phyloP scores from a whole-genome alignment of 768 basidiomycete genomes.

The Hypholoma sublateritium region DNA sequence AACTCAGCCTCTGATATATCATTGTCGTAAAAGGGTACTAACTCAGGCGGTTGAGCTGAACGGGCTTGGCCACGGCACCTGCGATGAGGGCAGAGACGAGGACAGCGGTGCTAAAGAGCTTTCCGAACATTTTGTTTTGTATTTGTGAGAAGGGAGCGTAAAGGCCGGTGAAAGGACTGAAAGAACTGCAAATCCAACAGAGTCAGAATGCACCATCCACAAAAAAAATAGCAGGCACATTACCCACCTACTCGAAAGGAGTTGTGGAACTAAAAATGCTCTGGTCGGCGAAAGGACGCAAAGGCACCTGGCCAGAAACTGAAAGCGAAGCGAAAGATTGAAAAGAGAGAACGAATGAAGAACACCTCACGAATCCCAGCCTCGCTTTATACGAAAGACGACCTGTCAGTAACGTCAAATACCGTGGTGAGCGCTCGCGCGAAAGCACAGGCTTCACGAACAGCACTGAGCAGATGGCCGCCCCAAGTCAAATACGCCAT shows the following conservation, averaged over 20 bases:
- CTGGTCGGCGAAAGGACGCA: slow-evolving; percentile 12
- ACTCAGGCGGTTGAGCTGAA: slow-evolving; percentile 9
- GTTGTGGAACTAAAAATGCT: slow-evolving; percentile 14
- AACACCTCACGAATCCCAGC: neutral
- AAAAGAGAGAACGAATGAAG: slow-evolving; percentile 24
- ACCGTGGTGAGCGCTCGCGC: neutral
- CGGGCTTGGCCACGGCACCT: slow-evolving; percentile 14
- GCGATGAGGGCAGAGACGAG: slow-evolving; percentile 17
- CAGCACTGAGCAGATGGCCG: neutral
- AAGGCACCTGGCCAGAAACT: slow-evolving; percentile 28
- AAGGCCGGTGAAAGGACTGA: slow-evolving; percentile 10
- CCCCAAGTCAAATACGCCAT: neutral
- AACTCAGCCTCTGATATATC: neutral
- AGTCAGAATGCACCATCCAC: slow-evolving; percentile 1
- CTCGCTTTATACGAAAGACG: neutral
- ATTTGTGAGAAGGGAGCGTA: slow-evolving; percentile 4
- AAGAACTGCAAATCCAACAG: neutral
- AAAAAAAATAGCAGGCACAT: neutral
- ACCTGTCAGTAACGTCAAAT: too few relatives aligned
- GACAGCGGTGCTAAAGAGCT: slow-evolving; percentile 16
- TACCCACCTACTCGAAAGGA: slow-evolving; percentile 24
- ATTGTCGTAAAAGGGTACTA: neutral
- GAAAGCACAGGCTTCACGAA: neutral
- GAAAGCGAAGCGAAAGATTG: slow-evolving; percentile 2
- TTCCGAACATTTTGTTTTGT: slow-evolving; percentile 20